These are phyloP conservation scores for Pseudozyma thailandica DNA, from an alignment of 1,284 basidiomycete genomes.

Conservation along the genomic window DNA sequence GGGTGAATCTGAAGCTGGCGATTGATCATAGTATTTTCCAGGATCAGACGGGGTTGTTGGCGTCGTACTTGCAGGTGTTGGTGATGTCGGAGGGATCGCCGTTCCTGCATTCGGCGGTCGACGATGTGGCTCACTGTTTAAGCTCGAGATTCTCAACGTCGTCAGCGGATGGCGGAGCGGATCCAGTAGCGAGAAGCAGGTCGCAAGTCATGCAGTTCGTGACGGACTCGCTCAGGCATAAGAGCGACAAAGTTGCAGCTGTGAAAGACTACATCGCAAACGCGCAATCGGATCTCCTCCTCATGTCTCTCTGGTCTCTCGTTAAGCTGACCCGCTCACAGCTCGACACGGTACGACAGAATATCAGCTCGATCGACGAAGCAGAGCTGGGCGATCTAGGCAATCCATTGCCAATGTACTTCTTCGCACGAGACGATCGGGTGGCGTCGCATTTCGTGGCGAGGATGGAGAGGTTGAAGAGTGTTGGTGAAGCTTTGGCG, in stretches of 20 bases:
- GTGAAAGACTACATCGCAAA: slow-evolving; percentile 65
- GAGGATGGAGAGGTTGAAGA: slow-evolving; percentile 19
- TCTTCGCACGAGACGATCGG: slow-evolving; percentile 60
- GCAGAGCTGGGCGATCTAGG: slow-evolving; percentile 46
- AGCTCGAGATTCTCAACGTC: slow-evolving; percentile 7
- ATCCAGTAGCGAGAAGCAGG: slow-evolving; percentile 37
- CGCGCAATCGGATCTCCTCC: slow-evolving; percentile 59
- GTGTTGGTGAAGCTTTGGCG: slow-evolving; percentile 8
- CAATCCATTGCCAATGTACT: slow-evolving; percentile 51
- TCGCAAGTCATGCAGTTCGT: slow-evolving; percentile 57
- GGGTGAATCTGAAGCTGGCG: slow-evolving; percentile 63
- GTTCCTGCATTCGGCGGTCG: slow-evolving; percentile 49
- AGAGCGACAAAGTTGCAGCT: slow-evolving; percentile 50
- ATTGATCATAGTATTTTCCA: slow-evolving; percentile 60
- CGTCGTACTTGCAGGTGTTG: slow-evolving; percentile 62
- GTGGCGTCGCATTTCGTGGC: slow-evolving; percentile 37
- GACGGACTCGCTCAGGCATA: slow-evolving; percentile 45
- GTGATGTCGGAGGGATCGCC: slow-evolving; percentile 58
- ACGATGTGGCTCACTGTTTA: slow-evolving; percentile 47
- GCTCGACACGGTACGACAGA: slow-evolving; percentile 9
- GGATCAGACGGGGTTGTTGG: slow-evolving; percentile 59
- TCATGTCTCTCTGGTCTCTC: slow-evolving; percentile 60
- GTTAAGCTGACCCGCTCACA: slow-evolving; percentile 31
- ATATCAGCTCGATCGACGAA: slow-evolving; percentile 1
- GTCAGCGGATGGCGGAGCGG: slow-evolving; percentile 18